These are phyloP conservation scores for Xylaria sp. DNA, from an alignment of 2,329 filamentous ascomycete species.

Conservation along the genomic window DNA sequence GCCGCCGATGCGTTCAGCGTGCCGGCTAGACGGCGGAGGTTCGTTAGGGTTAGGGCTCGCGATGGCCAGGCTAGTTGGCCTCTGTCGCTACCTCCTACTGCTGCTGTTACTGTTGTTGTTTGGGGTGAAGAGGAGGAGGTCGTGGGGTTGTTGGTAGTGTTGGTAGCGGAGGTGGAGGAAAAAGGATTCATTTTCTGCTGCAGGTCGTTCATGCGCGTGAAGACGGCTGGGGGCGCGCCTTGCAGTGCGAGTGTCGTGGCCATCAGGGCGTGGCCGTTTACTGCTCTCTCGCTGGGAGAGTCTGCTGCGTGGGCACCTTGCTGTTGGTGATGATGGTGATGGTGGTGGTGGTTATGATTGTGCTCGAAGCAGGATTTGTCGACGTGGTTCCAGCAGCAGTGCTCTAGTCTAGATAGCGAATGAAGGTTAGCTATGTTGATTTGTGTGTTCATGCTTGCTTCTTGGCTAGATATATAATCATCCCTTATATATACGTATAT, in stretches of 20 bases:
- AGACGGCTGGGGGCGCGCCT: slow-evolving; percentile 30
- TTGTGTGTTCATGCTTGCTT: neutral
- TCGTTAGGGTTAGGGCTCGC: slow-evolving; percentile 55
- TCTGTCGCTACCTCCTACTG: no score
- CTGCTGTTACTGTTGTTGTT: neutral
- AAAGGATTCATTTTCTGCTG: slow-evolving; percentile 8
- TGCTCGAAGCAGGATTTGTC: slow-evolving; percentile 54
- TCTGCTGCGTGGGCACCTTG: slow-evolving; percentile 38
- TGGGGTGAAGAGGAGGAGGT: neutral
- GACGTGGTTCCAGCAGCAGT: slow-evolving; percentile 65
- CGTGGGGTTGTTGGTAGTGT: neutral
- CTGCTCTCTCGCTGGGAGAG: slow-evolving; percentile 18
- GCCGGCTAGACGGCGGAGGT: slow-evolving; percentile 58
- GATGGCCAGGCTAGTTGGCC: slow-evolving; percentile 52
- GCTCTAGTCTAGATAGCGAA: slow-evolving; percentile 57
- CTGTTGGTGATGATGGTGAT: slow-evolving; percentile 42
- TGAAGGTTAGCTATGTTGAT: slow-evolving; percentile 1
- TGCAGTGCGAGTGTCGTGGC: slow-evolving; percentile 47
- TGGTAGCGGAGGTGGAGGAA: neutral
- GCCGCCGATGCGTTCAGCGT: slow-evolving; percentile 56
- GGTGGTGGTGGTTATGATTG: slow-evolving; percentile 43
- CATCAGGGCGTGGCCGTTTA: slow-evolving; percentile 48
- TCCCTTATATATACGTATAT: no score
- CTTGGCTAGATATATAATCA: neutral
- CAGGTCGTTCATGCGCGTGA: slow-evolving; percentile 16